These are phyloP conservation scores for Lactifluus hygrophoroides DNA, from an alignment of 768 basidiomycete genomes.

Conservation along the genomic window DNA sequence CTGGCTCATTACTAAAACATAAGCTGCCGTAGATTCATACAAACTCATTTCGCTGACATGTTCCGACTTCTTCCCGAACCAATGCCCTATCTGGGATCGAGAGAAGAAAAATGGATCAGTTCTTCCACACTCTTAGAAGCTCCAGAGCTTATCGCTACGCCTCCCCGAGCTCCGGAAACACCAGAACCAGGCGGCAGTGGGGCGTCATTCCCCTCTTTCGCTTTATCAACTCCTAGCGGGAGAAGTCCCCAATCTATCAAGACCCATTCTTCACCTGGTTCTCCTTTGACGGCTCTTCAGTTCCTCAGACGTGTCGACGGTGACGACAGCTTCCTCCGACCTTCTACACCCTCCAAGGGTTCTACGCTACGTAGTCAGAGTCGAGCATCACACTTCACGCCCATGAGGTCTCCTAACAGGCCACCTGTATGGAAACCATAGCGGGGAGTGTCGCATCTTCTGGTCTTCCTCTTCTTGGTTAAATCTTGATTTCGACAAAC, in stretches of 20 bases:
- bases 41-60: constrained; percentile 76
- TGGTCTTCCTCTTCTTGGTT: not conserved
- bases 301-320: constrained; percentile 75
- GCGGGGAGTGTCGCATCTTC: not conserved
- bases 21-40: constrained; percentile 61
- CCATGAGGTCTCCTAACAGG: constrained; percentile 9
- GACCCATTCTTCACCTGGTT: constrained; percentile 55
- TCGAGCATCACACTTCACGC: constrained; percentile 1
- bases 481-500: not conserved
- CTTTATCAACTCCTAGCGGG: constrained; percentile 42
- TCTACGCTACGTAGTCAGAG: not conserved
- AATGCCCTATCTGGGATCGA: constrained; percentile 35
- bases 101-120: constrained; percentile 79
- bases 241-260: constrained; percentile 38
- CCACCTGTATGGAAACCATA: constrained; percentile 20
- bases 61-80: constrained; percentile 65
- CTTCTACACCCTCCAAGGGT: constrained; percentile 56
- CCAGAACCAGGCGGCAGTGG: constrained; percentile 50
- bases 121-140: constrained; percentile 62
- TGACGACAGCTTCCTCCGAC: constrained; percentile 43
- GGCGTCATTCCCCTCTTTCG: constrained; percentile 55
- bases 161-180: constrained; percentile 43
- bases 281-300: constrained; percentile 72
- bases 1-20: not conserved
- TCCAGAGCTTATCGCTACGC: constrained; percentile 32